Evolutionary conservation across 345 rosid genomes (phyloP), one percentile per base, ranked within the genome.

Genomic region (Dipteronia dyeriana): DNA sequence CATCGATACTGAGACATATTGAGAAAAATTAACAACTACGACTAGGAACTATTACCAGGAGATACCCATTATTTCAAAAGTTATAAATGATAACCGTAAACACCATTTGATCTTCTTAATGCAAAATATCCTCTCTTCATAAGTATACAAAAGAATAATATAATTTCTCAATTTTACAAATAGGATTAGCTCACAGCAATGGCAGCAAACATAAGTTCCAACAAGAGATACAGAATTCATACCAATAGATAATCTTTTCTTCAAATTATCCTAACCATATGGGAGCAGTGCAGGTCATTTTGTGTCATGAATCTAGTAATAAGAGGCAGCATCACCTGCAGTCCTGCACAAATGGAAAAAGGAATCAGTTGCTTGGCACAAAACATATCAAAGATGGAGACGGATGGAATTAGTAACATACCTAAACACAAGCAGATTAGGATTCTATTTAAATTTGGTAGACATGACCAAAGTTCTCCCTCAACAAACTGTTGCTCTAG

Each of bases 61-160:
- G 57, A 53, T 53, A 53, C 57, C n/a, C n/a, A 17, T 53, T n/a
- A 53, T 16, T 53, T 53, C 57, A 53, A 16, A 14, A 14, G 8
- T 65, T 65, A 8, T 31, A 16, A 31, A 65, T 7, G 11, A 29
- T 3, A 65, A 63, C 67, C 25, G 16, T 22, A 20, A 43, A 11
- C 54, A 22, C 13, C 29, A 45, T 9, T 45, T 22, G 47, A 22
- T 45, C 57, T 43, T 45, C 19, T 1, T 66, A 66, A 62, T 62
- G 66, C 29, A 67, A 38, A 67, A n/a, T 66, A 66, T 39, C 13
- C n/a, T 68, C 56, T 68, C 71, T 45, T 45, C 23, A 13, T 12
- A 22, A 43, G 71, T 68, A 12, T 14, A 23, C 20, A 8, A 68
- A 45, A 14, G 8, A n/a, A 68, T 68, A 12, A 47, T 45, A 45